Evolutionary conservation across 371 early-diverging fungal genomes (phyloP), one percentile per base, ranked within the genome.

Genomic region (Mortierella polycephala): DNA sequence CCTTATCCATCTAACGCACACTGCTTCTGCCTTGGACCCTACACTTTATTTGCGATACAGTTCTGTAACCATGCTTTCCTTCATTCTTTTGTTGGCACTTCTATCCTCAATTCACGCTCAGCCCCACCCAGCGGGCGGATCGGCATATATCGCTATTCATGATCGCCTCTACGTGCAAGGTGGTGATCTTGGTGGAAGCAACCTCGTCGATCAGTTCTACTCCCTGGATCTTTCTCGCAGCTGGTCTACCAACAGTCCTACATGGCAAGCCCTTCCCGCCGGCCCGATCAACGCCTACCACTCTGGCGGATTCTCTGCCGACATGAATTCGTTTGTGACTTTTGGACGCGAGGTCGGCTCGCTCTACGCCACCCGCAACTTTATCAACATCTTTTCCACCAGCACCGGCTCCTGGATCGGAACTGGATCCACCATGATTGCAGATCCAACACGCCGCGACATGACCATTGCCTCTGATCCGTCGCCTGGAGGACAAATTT

Each of bases 231-330:
- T 68, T 11, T 55, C 61, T 7, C 61, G 69, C 23, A 49, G 60
- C 20, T 68, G 69, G 69, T 56, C 41, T 18, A 57, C 69, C 6
- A 61, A 14, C 52, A 68, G 57, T 42, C 69, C 69, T 13, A 39
- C 45, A 39, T 68, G 69, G 69, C 45, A 50, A 18, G 44, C 62
- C 3, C 69, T 68, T 11, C 69, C 69, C 8, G 37, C 62, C 20
- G 69, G 69, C 7, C 69, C 69, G 21, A 68, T 68, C 49, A 68
- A 68, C 37, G 69, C 69, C 11, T 68, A 68, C 41, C 69, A 68
- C 42, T 60, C 62, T 7, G 69, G 61, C 11, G 69, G 62, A 5
- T 68, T 61, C 50, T 68, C 69, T 16, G 47, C 69, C 49, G 69
- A 68, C 16, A 56, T 47, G 51, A 61, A 68, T 40, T 57, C 69